Percentiles rank a stretch among this genome's conserved stretches.
phyloP scores from a whole-genome alignment of 106 monocot genomes.

The Platanthera guangdongensis region DNA sequence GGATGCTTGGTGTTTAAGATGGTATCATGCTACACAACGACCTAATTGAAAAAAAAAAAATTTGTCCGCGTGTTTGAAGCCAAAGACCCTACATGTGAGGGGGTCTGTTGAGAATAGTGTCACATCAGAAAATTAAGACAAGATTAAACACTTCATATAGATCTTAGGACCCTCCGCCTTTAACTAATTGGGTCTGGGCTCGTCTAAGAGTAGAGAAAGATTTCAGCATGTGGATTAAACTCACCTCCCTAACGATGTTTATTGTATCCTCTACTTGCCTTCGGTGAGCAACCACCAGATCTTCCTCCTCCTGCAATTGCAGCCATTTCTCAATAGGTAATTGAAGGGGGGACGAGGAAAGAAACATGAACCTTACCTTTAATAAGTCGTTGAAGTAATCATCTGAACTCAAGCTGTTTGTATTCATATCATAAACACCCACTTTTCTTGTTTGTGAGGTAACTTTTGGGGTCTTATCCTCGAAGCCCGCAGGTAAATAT shows the following conservation, averaged over 20 bases:
- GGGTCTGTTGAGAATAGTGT: too few species aligned
- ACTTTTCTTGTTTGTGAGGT: constrained; percentile 49
- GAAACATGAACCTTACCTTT: background rate
- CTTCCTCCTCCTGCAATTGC: constrained; percentile 49
- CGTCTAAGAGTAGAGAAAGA: background rate
- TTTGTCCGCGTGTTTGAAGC: background rate
- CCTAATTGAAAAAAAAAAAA: background rate
- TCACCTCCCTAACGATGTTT: constrained; percentile 75
- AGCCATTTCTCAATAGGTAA: background rate
- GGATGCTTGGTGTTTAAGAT: too few species aligned
- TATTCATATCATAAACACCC: background rate
- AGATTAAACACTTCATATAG: too few species aligned
- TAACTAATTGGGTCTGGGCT: background rate
- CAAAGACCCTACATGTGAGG: too few species aligned
- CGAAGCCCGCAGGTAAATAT: background rate
- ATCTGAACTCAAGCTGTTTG: background rate
- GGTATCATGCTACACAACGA: background rate
- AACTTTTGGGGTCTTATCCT: constrained; percentile 32
- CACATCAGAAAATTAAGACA: too few species aligned
- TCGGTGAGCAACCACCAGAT: constrained; percentile 73
- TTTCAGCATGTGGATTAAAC: background rate
- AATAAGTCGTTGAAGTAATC: background rate
- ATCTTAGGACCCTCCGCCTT: background rate
- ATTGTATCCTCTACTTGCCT: constrained; percentile 87
- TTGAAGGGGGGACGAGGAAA: background rate